Evolutionary conservation across 2,329 filamentous ascomycete species (phyloP).

Genomic region (Verticillium albo-atrum): DNA sequence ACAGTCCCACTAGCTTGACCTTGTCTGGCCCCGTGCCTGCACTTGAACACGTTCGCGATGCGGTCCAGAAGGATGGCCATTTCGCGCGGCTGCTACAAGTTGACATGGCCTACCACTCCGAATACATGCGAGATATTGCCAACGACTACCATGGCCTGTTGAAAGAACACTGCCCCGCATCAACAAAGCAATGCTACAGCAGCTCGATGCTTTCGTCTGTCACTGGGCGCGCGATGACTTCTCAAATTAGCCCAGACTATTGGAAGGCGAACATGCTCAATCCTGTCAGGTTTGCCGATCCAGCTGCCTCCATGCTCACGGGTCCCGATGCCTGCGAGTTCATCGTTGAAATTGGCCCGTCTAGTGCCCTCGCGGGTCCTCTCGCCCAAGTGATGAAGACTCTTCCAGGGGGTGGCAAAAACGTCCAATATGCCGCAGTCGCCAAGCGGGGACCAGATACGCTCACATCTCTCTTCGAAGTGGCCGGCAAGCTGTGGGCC

Average conservation of each 20-base stretch:
- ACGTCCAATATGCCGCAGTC: background rate
- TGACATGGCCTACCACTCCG: conserved; percentile 13
- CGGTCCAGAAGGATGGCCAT: conserved; percentile 3
- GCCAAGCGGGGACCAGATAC: background rate
- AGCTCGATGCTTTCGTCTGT: conserved; percentile 11
- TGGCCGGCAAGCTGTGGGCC: conserved; percentile 4
- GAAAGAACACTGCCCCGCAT: background rate
- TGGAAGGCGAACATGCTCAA: conserved; percentile 7
- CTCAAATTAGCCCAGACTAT: background rate
- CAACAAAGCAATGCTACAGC: background rate
- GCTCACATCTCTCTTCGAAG: background rate
- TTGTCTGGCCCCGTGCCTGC: conserved; percentile 1
- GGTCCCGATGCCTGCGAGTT: conserved; percentile 2
- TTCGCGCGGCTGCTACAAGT: conserved; percentile 18
- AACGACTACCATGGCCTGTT: background rate
- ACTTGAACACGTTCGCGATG: background rate
- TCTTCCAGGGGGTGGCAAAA: background rate
- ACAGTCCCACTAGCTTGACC: conserved; percentile 9
- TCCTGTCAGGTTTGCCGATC: conserved; percentile 4
- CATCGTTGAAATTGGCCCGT: conserved; percentile 23
- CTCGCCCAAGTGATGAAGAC: conserved; percentile 19
- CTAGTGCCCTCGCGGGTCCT: conserved; percentile 22
- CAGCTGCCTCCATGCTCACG: background rate
- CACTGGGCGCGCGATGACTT: background rate
- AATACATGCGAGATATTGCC: conserved; percentile 7